Percentiles rank a stretch among this genome's conserved stretches.
Conservation (phyloP, 805 yeast genomes). For the Brettanomyces nanus region DNA sequence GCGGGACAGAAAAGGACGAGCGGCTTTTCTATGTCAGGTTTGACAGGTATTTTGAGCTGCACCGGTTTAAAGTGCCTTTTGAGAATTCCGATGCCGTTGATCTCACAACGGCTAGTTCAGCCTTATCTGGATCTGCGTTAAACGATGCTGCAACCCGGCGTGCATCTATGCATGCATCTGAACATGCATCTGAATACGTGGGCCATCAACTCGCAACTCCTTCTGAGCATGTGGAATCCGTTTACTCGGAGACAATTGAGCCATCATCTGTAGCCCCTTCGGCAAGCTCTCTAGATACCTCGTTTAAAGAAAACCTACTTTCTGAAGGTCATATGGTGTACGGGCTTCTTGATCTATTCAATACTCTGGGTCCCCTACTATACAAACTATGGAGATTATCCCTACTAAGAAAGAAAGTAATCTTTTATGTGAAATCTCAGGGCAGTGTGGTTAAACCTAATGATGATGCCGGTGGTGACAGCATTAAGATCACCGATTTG, state of each 20-base stretch:
- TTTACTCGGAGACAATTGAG: constrained; percentile 1
- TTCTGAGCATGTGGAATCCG: neutral
- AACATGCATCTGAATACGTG: neutral
- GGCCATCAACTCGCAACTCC: too few relatives aligned
- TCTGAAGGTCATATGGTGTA: constrained; percentile 35
- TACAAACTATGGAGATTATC: constrained; percentile 59
- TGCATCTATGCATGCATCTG: neutral
- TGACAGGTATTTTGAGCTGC: constrained; percentile 19
- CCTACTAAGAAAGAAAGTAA: constrained; percentile 46
- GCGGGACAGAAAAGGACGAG: constrained; percentile 12
- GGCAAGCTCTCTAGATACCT: constrained; percentile 8
- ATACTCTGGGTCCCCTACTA: constrained; percentile 53
- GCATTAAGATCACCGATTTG: constrained; percentile 26
- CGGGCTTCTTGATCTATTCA: constrained; percentile 37
- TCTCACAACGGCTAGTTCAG: neutral
- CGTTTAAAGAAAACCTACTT: constrained; percentile 11
- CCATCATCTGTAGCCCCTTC: constrained; percentile 13
- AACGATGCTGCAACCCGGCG: neutral
- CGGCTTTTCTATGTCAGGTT: constrained; percentile 11
- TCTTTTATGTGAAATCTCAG: constrained; percentile 31
- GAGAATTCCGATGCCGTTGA: neutral
- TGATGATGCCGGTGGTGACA: constrained; percentile 7
- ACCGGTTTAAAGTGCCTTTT: constrained; percentile 1
- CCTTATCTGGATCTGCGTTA: neutral
- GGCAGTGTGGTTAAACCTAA: constrained; percentile 5